Evolutionary conservation across 139 green algal species (phyloP), one percentile per base, ranked within the genome.

Genomic region (Micromonas commoda): DNA sequence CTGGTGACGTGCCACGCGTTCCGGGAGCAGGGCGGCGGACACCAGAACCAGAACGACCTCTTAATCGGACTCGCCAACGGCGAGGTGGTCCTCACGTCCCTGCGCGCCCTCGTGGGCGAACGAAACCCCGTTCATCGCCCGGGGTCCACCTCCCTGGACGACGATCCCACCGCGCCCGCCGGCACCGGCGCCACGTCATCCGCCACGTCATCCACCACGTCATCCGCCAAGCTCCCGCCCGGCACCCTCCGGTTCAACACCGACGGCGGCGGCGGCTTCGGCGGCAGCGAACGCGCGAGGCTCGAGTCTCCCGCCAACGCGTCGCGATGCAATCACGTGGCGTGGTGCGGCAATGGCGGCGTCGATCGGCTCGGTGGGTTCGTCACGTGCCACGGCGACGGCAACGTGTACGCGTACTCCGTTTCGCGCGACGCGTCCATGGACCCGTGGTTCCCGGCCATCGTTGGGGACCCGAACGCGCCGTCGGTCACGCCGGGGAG

Each of bases 51-150:
- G 9, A 57, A 38, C 23, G 64, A 71, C 33, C 33, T 71, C 13
- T 13, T 71, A 4, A 13, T 71, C 29, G 64, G 64, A 13, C 29
- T 71, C 26, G n/a, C 64, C 28, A 71, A 71, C 29, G 64, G 64
- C 13, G 64, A 71, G 64, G 64, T 71, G n/a, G 9, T 23, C 45
- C 16, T 9, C 45, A 16, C 16, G 45, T 23, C 9, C 45, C 45
- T 57, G 9, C 45, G 45, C 9, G 45, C 9, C 9, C 45, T 57
- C 9, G 16, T 57, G n/a, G n/a, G n/a, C n/a, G n/a, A n/a, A n/a
- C n/a, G n/a, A n/a, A n/a, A n/a, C n/a, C n/a, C n/a, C n/a, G n/a
- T n/a, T n/a, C n/a, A n/a, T n/a, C n/a, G n/a, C n/a, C n/a, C n/a
- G n/a, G n/a, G n/a, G n/a, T n/a, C n/a, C n/a, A n/a, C n/a, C n/a